These are phyloP conservation scores for Termitomyces sp. DNA, from an alignment of 768 basidiomycete species.

Conservation along the genomic window DNA sequence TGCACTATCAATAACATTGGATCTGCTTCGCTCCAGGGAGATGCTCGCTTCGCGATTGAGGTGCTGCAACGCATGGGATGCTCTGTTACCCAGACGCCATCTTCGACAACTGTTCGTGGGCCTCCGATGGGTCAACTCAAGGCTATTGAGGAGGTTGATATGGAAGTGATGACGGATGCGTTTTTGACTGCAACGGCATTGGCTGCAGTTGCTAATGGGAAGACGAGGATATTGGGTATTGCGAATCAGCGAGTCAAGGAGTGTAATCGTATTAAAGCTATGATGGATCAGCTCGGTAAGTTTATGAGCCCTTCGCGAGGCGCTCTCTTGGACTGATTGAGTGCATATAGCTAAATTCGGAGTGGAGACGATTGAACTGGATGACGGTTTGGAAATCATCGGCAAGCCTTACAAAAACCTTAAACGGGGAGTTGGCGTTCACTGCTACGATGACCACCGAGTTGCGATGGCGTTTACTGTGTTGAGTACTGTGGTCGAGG, in stretches of 20 bases:
- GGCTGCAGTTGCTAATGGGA: slow-evolving; percentile 72
- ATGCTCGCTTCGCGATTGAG: slow-evolving; percentile 90
- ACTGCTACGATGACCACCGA: slow-evolving; percentile 98
- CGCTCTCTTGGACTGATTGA: slow-evolving; percentile 1
- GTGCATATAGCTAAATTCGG: slow-evolving; percentile 79
- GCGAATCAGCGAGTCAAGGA: slow-evolving; percentile 99
- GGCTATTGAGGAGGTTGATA: slow-evolving; percentile 84
- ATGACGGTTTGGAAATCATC: slow-evolving; percentile 88
- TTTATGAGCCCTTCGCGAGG: slow-evolving; percentile 4
- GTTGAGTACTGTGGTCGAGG: slow-evolving; percentile 64
- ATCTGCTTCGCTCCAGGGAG: slow-evolving; percentile 88
- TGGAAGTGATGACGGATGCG: slow-evolving; percentile 99
- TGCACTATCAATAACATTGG: slow-evolving; percentile 95
- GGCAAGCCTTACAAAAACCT: slow-evolving; percentile 66
- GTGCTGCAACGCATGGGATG: slow-evolving; percentile 97
- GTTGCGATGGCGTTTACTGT: slow-evolving; percentile 99
- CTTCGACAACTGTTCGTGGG: slow-evolving; percentile 88
- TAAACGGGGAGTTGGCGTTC: slow-evolving; percentile 68
- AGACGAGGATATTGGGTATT: slow-evolving; percentile 87
- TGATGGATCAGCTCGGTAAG: slow-evolving; percentile 92
- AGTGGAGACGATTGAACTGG: slow-evolving; percentile 85
- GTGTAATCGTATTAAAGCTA: slow-evolving; percentile 93
- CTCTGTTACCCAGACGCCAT: slow-evolving; percentile 78
- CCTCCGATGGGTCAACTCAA: slow-evolving; percentile 78
- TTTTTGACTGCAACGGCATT: slow-evolving; percentile 94